These are phyloP conservation scores for Phialocephala subalpina DNA, from an alignment of 2,329 filamentous ascomycete species.

Conservation along the genomic window DNA sequence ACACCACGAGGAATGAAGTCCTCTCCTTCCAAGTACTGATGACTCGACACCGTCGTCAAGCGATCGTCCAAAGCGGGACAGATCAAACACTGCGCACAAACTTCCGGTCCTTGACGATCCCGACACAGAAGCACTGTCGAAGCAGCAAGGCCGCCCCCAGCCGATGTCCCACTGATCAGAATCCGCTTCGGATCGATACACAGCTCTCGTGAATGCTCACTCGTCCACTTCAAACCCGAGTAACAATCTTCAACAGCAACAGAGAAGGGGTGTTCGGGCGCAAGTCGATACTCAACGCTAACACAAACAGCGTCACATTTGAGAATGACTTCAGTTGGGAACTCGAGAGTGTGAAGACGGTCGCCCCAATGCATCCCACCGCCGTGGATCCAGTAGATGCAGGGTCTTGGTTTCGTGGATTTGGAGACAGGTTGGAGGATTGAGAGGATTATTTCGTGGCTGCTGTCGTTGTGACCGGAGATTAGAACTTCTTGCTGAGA, in stretches of 20 bases:
- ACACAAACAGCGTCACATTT: conserved; percentile 9
- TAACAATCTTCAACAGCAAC: conserved; percentile 6
- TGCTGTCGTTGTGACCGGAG: background rate
- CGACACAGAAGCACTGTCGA: background rate
- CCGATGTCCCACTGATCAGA: background rate
- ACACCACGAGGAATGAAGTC: conserved; percentile 2
- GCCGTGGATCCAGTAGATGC: conserved; percentile 12
- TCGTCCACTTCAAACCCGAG: conserved; percentile 6
- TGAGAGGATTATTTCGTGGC: conserved; percentile 10
- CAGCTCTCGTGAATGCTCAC: background rate
- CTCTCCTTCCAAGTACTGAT: background rate
- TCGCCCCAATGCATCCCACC: conserved; percentile 10
- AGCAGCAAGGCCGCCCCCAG: conserved; percentile 1
- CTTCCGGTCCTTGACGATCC: background rate
- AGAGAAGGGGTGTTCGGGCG: conserved; percentile 1
- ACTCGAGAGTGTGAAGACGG: conserved; percentile 5
- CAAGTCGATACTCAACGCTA: conserved; percentile 11
- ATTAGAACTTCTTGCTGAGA: conserved; percentile 12
- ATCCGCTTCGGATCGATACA: background rate
- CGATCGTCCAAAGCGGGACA: background rate
- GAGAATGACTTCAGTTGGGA: conserved; percentile 5
- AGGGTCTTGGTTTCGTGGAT: background rate
- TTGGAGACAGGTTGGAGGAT: background rate
- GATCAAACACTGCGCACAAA: background rate
- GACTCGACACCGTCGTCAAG: background rate